Percentiles rank a stretch among this genome's conserved stretches.
Evolutionary conservation across 1,284 basidiomycete species (phyloP).

Genomic region (Trametes sp.): DNA sequence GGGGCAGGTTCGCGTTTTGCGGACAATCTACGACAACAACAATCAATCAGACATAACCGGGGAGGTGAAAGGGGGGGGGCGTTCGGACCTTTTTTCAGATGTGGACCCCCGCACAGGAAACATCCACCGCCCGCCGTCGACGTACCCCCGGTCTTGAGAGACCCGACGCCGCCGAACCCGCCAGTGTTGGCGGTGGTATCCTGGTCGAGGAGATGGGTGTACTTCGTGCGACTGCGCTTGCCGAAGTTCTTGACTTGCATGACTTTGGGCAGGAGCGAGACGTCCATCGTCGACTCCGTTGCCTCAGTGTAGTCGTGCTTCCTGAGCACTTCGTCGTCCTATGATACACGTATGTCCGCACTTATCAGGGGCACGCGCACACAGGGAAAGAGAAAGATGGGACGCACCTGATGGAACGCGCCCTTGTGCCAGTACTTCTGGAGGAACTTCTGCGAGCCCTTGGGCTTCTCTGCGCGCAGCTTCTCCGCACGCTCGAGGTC

Average conservation of each 20-base stretch:
- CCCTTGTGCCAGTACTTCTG: constrained; percentile 99
- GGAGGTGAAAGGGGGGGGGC: constrained; percentile 1
- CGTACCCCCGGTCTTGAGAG: constrained; percentile 63
- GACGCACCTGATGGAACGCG: constrained; percentile 90
- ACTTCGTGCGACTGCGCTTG: constrained; percentile 91
- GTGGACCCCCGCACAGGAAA: constrained; percentile 91
- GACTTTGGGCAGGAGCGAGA: constrained; percentile 87
- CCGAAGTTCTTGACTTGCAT: constrained; percentile 99
- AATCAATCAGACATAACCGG: not conserved
- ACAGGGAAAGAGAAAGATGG: not conserved
- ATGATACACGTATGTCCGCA: constrained; percentile 2
- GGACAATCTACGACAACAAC: constrained; percentile 66
- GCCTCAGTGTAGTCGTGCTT: constrained; percentile 89
- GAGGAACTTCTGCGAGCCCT: constrained; percentile 90
- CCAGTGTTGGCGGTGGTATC: constrained; percentile 79
- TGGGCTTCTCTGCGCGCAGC: constrained; percentile 82
- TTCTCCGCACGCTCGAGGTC: constrained; percentile 88
- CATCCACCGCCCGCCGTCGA: constrained; percentile 71
- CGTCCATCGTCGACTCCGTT: constrained; percentile 87
- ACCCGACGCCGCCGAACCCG: constrained; percentile 73
- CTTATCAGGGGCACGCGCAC: not conserved
- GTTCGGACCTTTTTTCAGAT: constrained; percentile 81
- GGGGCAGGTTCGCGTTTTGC: constrained; percentile 62
- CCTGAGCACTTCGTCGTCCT: constrained; percentile 91
- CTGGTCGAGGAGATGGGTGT: constrained; percentile 94